phyloP scores from a whole-genome alignment of 2,329 filamentous ascomycete species.

The Phaeoacremonium minimum region DNA sequence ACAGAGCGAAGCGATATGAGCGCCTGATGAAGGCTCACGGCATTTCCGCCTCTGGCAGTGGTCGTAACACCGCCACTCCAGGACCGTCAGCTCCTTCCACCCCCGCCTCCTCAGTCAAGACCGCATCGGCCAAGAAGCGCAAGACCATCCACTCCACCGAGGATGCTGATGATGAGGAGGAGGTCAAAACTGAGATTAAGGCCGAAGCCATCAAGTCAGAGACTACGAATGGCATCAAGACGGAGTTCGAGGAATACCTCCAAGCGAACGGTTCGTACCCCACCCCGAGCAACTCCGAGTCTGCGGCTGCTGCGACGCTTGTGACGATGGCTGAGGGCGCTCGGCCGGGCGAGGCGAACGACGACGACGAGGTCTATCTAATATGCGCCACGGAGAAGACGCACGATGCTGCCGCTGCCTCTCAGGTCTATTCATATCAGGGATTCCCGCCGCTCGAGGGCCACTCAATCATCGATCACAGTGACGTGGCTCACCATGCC shows the following conservation, averaged over 20 bases:
- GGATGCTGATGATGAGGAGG: conserved; percentile 12
- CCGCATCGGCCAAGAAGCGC: conserved; percentile 15
- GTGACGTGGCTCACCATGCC: too few relatives aligned
- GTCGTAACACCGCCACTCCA: conserved; percentile 10
- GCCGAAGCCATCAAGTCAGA: conserved; percentile 2
- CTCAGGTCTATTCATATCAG: too few relatives aligned
- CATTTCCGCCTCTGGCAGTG: conserved; percentile 27
- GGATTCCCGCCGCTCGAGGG: too few relatives aligned
- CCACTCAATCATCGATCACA: too few relatives aligned
- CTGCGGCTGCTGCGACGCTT: neutral
- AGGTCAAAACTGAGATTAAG: conserved; percentile 7
- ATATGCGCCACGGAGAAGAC: neutral
- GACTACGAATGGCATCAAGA: conserved; percentile 8
- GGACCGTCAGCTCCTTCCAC: conserved; percentile 6
- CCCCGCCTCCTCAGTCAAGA: conserved; percentile 7
- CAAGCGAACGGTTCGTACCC: conserved; percentile 11
- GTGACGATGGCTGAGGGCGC: neutral
- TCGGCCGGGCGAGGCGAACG: neutral
- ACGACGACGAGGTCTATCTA: conserved; percentile 3
- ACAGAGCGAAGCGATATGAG: conserved; percentile 64
- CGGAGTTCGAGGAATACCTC: conserved; percentile 6
- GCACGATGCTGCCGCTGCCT: neutral
- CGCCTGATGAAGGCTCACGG: conserved; percentile 58
- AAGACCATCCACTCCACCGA: conserved; percentile 7
- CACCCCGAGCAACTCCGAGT: neutral